These are phyloP conservation scores for Raphanus hybrid DNA, from an alignment of 441 rosid species.

Conservation along the genomic window DNA sequence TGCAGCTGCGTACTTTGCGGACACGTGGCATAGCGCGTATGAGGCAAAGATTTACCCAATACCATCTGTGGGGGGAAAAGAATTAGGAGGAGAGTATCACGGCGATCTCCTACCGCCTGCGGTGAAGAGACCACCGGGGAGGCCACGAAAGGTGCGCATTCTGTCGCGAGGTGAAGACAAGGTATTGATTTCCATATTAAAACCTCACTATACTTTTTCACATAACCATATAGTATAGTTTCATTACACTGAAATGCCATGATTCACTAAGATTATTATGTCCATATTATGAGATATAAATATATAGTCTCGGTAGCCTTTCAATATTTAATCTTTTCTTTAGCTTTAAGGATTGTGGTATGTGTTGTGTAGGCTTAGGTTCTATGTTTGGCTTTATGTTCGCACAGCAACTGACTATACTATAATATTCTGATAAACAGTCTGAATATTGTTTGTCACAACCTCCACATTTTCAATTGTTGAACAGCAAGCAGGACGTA, in stretches of 20 bases:
- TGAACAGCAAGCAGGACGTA: not conserved
- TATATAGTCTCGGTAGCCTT: no score
- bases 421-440: not conserved
- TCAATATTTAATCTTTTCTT: no score
- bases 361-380: not conserved
- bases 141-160: not conserved
- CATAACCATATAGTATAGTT: no score
- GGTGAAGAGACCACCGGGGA: not conserved
- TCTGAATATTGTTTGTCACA: not conserved
- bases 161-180: not conserved
- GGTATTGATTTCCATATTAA: not conserved
- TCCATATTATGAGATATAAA: no score
- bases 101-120: not conserved
- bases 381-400: no score
- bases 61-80: not conserved
- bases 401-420: not conserved
- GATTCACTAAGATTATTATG: no score
- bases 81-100: not conserved
- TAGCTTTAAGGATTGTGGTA: no score
- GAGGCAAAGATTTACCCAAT: not conserved
- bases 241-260: no score
- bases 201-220: no score
- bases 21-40: not conserved
- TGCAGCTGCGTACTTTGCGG: not conserved
- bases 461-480: no score